These are phyloP conservation scores for Ascocoryne sarcoides DNA, from an alignment of 2,329 filamentous ascomycete species.

Conservation along the genomic window DNA sequence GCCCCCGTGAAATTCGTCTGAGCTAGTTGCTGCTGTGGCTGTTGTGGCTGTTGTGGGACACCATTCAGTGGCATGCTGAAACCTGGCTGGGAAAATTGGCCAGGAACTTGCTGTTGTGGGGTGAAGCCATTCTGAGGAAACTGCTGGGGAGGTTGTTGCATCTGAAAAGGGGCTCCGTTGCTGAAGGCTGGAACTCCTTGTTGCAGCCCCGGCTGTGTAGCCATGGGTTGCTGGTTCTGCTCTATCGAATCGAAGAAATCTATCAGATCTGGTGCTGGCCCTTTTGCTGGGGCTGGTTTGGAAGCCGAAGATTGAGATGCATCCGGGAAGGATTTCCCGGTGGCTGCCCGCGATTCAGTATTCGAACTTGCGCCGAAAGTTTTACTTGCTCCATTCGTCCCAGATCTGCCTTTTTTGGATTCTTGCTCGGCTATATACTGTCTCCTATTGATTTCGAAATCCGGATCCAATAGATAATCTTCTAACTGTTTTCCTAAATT, in stretches of 20 bases:
- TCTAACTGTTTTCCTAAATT: constrained; percentile 83
- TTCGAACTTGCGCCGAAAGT: constrained; percentile 34
- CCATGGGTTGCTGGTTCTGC: constrained; percentile 70
- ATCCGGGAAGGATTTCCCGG: constrained; percentile 24
- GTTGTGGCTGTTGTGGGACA: constrained; percentile 18
- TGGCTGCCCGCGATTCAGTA: constrained; percentile 22
- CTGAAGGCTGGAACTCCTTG: constrained; percentile 28
- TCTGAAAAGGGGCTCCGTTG: constrained; percentile 22
- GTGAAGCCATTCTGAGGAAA: constrained; percentile 35
- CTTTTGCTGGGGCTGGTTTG: constrained; percentile 43
- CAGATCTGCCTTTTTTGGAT: constrained; percentile 42
- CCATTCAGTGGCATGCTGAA: constrained; percentile 25
- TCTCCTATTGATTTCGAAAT: constrained; percentile 87
- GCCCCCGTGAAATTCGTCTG: constrained; percentile 61
- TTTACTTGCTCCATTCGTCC: constrained; percentile 32
- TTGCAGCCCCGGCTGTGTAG: constrained; percentile 32
- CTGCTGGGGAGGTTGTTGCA: constrained; percentile 32
- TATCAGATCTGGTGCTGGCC: constrained; percentile 69
- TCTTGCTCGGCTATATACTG: constrained; percentile 88
- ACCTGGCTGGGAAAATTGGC: constrained; percentile 11
- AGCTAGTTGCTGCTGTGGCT: not conserved
- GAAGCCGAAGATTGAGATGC: constrained; percentile 29
- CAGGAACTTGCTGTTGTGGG: constrained; percentile 33
- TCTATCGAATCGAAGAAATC: constrained; percentile 95
- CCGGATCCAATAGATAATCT: constrained; percentile 87